Evolutionary conservation across 2,329 filamentous ascomycete species (phyloP).

Genomic region (Chaetomium strumarium): DNA sequence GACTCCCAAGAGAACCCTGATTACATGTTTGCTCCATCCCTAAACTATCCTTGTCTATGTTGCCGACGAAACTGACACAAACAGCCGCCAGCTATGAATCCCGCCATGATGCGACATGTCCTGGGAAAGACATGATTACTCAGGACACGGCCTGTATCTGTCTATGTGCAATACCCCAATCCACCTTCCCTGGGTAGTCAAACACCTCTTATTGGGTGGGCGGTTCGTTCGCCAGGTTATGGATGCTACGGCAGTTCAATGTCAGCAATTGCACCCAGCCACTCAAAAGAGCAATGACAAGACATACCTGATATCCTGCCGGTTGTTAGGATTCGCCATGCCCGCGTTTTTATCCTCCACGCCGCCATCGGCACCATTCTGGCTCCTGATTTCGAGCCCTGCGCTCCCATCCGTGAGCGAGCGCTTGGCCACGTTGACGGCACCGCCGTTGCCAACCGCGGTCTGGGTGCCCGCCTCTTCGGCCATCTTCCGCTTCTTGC

Average conservation of each 20-base stretch:
- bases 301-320: constrained; percentile 31
- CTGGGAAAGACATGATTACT: too few species aligned
- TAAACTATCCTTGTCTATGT: too few species aligned
- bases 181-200: too few species aligned
- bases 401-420: background rate
- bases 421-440: constrained; percentile 49
- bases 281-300: background rate
- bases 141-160: too few species aligned
- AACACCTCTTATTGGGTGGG: background rate
- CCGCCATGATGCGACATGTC: too few species aligned
- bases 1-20: too few species aligned
- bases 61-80: too few species aligned
- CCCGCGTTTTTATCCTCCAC: constrained; percentile 10
- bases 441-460: constrained; percentile 28
- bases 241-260: background rate
- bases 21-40: too few species aligned
- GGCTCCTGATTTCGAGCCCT: background rate
- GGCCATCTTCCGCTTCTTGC: constrained; percentile 55
- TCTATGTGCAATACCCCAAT: too few species aligned
- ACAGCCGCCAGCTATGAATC: too few species aligned
- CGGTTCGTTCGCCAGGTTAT: background rate
- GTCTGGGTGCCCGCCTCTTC: constrained; percentile 8
- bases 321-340: constrained; percentile 20
- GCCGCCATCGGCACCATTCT: background rate
- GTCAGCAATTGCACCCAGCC: background rate